phyloP scores from a whole-genome alignment of 2,329 filamentous ascomycete species.

The Aureobasidium subglaciale region DNA sequence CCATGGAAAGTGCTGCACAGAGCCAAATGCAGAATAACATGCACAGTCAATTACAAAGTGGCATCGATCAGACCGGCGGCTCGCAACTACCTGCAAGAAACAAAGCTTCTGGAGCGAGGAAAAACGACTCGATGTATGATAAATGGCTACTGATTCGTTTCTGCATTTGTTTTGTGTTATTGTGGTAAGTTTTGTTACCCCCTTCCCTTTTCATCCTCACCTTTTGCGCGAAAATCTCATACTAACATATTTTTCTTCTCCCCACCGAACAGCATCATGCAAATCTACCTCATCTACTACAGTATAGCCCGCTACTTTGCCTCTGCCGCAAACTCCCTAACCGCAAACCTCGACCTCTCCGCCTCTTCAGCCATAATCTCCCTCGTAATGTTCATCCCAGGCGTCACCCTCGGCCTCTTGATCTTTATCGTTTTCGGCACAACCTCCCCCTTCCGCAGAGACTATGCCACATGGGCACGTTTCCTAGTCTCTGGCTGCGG shows the following conservation, averaged over 20 bases:
- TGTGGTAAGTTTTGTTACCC: conserved; percentile 10
- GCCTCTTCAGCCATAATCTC: conserved; percentile 1
- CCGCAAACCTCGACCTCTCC: conserved; percentile 16
- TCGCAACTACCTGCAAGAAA: not conserved
- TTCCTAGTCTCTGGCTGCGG: not conserved
- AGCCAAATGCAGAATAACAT: not conserved
- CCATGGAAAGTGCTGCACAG: not conserved
- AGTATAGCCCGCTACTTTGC: conserved; percentile 8
- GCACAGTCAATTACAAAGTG: not conserved
- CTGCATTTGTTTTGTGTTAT: conserved; percentile 17
- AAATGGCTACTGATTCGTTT: conserved; percentile 20
- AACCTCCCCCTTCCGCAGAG: conserved; percentile 12
- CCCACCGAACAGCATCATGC: conserved; percentile 17
- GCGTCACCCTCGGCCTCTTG: conserved; percentile 5
- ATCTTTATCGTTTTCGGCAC: conserved; percentile 12
- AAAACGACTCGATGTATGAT: conserved; percentile 8
- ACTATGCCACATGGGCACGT: conserved; percentile 10
- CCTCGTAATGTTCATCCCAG: conserved; percentile 15
- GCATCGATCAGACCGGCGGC: not conserved
- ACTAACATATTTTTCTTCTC: not conserved
- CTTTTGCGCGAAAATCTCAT: too few relatives aligned
- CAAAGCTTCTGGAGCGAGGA: not conserved
- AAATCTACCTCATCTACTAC: conserved; percentile 18
- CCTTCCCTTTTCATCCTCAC: not conserved
- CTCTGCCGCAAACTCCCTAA: not conserved